Conservation (phyloP, 169 alveolate species). For the Babesia bigemina region DNA sequence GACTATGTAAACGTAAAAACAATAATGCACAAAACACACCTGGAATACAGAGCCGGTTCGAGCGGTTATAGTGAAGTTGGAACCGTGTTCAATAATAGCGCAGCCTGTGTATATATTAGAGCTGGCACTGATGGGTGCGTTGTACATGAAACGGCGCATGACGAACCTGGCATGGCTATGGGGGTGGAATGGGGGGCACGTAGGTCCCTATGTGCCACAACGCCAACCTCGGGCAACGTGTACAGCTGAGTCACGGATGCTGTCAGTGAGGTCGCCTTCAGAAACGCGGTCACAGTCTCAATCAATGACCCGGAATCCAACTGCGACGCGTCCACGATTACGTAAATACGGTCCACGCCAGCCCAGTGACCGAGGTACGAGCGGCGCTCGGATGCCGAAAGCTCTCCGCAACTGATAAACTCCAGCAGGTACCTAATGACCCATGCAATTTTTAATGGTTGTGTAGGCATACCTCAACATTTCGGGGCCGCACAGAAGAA, state of each 20-base stretch:
- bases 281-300: not conserved
- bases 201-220: not conserved
- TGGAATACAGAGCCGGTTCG: conserved; percentile 25
- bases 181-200: not conserved
- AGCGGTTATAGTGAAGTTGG: not conserved
- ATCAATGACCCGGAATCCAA: not conserved
- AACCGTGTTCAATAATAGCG: not conserved
- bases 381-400: conserved; percentile 18
- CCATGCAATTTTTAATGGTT: not conserved
- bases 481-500: conserved; percentile 9
- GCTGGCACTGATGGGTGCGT: not conserved
- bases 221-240: conserved; percentile 29
- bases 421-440: conserved; percentile 15
- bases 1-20: not conserved
- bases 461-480: conserved; percentile 3
- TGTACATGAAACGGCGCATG: not conserved
- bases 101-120: conserved; percentile 10
- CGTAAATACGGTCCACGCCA: conserved; percentile 3
- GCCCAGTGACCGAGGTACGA: conserved; percentile 11
- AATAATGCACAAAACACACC: not conserved
- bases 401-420: conserved; percentile 22
- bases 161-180: conserved; percentile 18
- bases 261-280: not conserved
- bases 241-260: conserved; percentile 10
- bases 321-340: conserved; percentile 16